Base-by-base conservation (phyloP, 805 yeast genomes). In the Candida qinlingensis region DNA sequence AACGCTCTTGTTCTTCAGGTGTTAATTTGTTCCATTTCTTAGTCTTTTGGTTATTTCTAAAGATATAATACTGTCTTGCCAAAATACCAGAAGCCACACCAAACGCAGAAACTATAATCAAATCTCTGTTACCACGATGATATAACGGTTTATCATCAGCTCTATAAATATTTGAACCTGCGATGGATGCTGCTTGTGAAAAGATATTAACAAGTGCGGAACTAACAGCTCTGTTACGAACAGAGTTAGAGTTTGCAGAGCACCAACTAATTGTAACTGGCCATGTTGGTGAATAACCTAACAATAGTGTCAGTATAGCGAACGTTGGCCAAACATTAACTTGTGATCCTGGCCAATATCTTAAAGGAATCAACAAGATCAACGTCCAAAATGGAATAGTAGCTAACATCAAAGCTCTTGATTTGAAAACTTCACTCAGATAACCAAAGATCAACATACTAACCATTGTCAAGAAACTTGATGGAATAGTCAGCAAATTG, bases 171-270 rank as follows among this genome's bases (percentile, higher is more conserved):
- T 83, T 78, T 9, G 79, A 68, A 1, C 81, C 68, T n/a, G 75
- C 66, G 38, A 84, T 78, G 26, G 70, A 62, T 1, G 80, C 85
- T 0, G 77, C 67, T 62, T 84, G 90, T 3, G 76, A 78, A 60
- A 73, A 75, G 74, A 83, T 81, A 58, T 84, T 85, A 63, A 77
- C 80, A 39, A 83, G 47, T 0, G 89, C 81, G 0, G 87, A 77
- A 7, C 83, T 73, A 4, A 84, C 78, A 0, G 88, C 75, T 55
- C 91, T 68, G 6, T 77, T 68, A 37, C 80, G 66, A 37, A 37
- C 12, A 12, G 39, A 37, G 13, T 13, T 13, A 12, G 39, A 12
- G 7, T 13, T 37, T 5, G 8, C 10, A 7, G 26, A 29, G 29
- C 35, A 19, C 28, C 35, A 39, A 39, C 29, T 29, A 5, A 12